Conservation (phyloP, 2,329 filamentous ascomycete genomes). For the Diaporthe batatas region DNA sequence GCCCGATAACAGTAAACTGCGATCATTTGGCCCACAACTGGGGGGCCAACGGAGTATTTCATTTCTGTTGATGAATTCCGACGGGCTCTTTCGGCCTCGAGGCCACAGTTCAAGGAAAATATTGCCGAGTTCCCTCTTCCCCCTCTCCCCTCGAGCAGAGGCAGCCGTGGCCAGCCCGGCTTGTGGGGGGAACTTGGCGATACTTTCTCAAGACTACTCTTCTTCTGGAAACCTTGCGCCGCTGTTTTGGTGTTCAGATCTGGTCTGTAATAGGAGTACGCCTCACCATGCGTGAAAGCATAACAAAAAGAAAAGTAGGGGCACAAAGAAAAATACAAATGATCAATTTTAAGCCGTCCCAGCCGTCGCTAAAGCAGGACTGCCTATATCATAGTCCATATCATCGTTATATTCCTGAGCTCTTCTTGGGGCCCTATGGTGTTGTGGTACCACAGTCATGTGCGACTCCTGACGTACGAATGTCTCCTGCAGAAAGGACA, state of each 20-base stretch:
- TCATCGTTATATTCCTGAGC: slow-evolving; percentile 3
- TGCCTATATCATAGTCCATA: slow-evolving; percentile 36
- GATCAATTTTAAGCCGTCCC: slow-evolving; percentile 6
- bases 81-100: background rate
- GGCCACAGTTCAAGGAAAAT: background rate
- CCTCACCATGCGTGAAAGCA: slow-evolving; percentile 16
- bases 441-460: slow-evolving; percentile 4
- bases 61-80: slow-evolving; percentile 13
- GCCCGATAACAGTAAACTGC: background rate
- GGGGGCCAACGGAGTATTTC: background rate
- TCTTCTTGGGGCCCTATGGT: background rate
- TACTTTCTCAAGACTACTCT: slow-evolving; percentile 6
- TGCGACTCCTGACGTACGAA: slow-evolving; percentile 49
- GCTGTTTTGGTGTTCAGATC: slow-evolving; percentile 11
- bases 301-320: background rate
- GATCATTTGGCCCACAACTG: background rate
- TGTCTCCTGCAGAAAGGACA: slow-evolving; percentile 59
- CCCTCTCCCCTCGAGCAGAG: background rate
- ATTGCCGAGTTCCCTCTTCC: background rate
- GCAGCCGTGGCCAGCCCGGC: slow-evolving; percentile 19
- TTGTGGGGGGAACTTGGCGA: background rate
- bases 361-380: slow-evolving; percentile 15
- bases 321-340: background rate
- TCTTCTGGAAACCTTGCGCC: slow-evolving; percentile 8
- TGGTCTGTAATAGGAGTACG: slow-evolving; percentile 16